A percentile compares a stretch with the other conserved stretches of the same genome.
Conservation (phyloP, 768 basidiomycete species). For the Rhizopogon rudus region DNA sequence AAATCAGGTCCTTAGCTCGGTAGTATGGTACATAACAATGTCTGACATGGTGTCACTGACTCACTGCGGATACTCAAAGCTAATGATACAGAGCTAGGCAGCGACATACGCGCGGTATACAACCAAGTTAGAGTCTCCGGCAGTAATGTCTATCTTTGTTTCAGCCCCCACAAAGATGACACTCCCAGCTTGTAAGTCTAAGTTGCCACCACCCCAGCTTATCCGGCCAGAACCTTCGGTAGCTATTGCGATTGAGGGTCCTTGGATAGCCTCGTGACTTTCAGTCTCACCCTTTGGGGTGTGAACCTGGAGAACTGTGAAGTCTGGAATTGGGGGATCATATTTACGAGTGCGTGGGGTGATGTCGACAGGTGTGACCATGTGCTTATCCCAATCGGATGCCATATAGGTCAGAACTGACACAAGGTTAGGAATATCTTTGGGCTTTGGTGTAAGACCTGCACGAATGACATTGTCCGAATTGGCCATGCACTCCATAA, state of each 20-base stretch:
- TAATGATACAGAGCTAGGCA: background rate
- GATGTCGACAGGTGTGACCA: slow-evolving; percentile 46
- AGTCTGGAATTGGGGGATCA: slow-evolving; percentile 91
- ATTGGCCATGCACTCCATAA: slow-evolving; percentile 99
- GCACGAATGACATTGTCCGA: slow-evolving; percentile 99
- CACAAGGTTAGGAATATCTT: slow-evolving; percentile 90
- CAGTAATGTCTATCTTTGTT: slow-evolving; percentile 45
- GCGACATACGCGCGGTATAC: slow-evolving; percentile 27
- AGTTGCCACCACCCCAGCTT: slow-evolving; percentile 36
- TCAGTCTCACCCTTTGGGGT: slow-evolving; percentile 43
- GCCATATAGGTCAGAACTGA: slow-evolving; percentile 82
- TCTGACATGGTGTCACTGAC: no score
- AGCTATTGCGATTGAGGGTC: slow-evolving; percentile 82
- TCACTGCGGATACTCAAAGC: background rate
- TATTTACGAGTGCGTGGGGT: slow-evolving; percentile 51
- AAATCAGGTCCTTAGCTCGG: background rate
- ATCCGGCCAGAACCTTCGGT: slow-evolving; percentile 63
- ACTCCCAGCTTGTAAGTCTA: slow-evolving; percentile 56
- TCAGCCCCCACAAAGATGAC: slow-evolving; percentile 83
- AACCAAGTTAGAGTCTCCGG: slow-evolving; percentile 18
- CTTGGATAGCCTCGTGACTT: slow-evolving; percentile 59
- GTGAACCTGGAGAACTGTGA: slow-evolving; percentile 71
- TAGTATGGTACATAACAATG: background rate
- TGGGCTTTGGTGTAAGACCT: slow-evolving; percentile 93
- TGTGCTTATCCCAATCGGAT: slow-evolving; percentile 61